These are phyloP conservation scores for Fusarium paranaense DNA, from an alignment of 2,329 filamentous ascomycete genomes.

Conservation along the genomic window DNA sequence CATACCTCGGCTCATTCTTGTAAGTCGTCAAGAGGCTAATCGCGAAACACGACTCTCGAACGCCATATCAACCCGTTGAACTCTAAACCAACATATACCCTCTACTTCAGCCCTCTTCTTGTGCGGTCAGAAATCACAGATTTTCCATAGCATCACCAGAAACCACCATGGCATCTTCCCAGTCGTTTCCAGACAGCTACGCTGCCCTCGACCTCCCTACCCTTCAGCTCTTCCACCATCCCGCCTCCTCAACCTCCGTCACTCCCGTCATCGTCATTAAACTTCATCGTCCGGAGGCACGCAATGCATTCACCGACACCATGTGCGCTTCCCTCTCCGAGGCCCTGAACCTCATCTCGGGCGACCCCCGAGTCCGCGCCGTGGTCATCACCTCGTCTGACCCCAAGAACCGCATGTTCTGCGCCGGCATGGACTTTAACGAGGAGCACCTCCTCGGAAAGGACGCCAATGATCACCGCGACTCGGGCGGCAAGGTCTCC, in stretches of 20 bases:
- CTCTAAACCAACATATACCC: constrained; percentile 20
- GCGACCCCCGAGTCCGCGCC: constrained; percentile 65
- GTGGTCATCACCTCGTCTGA: constrained; percentile 68
- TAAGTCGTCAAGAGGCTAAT: constrained; percentile 21
- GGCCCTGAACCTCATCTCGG: constrained; percentile 63
- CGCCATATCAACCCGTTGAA: constrained; percentile 11
- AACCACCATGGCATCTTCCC: constrained; percentile 37
- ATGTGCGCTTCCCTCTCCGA: constrained; percentile 72
- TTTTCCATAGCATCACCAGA: background rate
- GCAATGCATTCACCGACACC: constrained; percentile 76
- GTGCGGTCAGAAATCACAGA: background rate
- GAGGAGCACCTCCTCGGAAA: constrained; percentile 44
- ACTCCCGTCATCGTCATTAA: constrained; percentile 72
- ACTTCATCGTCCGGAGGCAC: constrained; percentile 72
- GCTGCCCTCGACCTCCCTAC: constrained; percentile 55
- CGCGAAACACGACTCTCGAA: constrained; percentile 4
- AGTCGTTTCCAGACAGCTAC: constrained; percentile 53
- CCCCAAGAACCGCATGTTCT: constrained; percentile 62
- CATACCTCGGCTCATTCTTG: constrained; percentile 22
- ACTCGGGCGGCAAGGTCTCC: constrained; percentile 64
- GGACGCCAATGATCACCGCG: constrained; percentile 53
- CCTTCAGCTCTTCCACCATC: constrained; percentile 62
- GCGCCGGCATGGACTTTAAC: constrained; percentile 68
- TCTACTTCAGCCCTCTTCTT: background rate
- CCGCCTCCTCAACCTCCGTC: constrained; percentile 61